Conservation (phyloP, 2,329 filamentous ascomycete species). For the Zasmidium cellare region DNA sequence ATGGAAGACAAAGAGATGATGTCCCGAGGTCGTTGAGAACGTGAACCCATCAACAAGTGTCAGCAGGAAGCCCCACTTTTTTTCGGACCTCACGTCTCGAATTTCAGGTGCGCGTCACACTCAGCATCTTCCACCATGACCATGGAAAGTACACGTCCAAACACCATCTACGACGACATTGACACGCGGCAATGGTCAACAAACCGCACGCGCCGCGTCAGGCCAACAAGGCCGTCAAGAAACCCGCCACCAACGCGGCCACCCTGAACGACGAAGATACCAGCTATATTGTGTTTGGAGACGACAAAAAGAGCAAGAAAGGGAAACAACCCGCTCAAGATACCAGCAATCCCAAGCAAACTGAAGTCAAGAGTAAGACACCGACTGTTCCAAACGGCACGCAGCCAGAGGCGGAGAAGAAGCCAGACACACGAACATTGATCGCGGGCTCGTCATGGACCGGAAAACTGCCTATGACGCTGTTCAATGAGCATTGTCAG, state of each 20-base stretch:
- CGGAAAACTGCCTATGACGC: conserved; percentile 89
- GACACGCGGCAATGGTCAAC: conserved; percentile 44
- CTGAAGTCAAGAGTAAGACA: conserved; percentile 31
- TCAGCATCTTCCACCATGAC: neutral
- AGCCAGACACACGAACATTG: conserved; percentile 67
- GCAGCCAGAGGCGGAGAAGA: conserved; percentile 49
- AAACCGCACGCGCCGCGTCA: conserved; percentile 50
- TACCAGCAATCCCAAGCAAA: conserved; percentile 15
- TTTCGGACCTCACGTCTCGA: neutral
- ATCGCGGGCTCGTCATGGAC: conserved; percentile 97
- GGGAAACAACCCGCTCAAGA: conserved; percentile 33
- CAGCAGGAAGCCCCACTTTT: no score
- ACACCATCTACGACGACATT: neutral
- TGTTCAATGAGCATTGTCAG: conserved; percentile 91
- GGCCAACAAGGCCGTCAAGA: conserved; percentile 41
- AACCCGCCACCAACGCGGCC: conserved; percentile 32
- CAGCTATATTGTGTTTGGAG: conserved; percentile 51
- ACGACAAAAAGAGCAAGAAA: conserved; percentile 46
- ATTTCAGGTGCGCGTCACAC: neutral
- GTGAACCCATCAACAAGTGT: no score
- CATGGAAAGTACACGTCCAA: neutral
- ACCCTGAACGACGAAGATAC: conserved; percentile 47
- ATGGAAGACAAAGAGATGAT: no score
- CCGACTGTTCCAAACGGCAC: conserved; percentile 19
- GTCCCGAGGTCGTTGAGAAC: no score